Evolutionary conservation across 2,329 filamentous ascomycete genomes (phyloP).

Genomic region (Dactylellina leptospora): DNA sequence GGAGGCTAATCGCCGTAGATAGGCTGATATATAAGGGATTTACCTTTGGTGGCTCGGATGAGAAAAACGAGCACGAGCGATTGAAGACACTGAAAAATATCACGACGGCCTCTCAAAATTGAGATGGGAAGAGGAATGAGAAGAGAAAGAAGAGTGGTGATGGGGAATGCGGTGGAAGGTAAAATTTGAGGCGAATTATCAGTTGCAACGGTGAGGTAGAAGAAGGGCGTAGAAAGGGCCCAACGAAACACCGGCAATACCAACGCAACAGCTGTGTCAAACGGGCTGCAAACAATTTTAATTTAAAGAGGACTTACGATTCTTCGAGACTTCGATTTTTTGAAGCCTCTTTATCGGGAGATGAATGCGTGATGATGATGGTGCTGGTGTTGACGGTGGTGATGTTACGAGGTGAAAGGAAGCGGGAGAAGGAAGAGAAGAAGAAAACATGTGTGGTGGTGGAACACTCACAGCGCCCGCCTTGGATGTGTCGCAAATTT

Average conservation of each 20-base stretch:
- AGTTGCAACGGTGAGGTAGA: conserved; percentile 9
- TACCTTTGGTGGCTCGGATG: conserved; percentile 22
- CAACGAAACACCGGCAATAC: conserved; percentile 13
- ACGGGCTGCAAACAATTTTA: background rate
- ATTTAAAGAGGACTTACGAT: conserved; percentile 13
- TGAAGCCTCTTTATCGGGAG: conserved; percentile 4
- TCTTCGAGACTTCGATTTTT: conserved; percentile 2
- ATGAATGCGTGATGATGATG: conserved; percentile 6
- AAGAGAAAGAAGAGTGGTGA: conserved; percentile 8
- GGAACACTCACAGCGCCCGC: conserved; percentile 29
- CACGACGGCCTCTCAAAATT: background rate
- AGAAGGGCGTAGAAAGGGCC: background rate
- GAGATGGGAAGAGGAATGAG: background rate
- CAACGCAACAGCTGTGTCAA: conserved; percentile 22
- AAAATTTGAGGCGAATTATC: conserved; percentile 38
- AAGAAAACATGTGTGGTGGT: conserved; percentile 51
- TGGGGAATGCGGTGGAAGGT: conserved; percentile 3
- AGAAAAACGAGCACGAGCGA: conserved; percentile 2
- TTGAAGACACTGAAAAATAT: background rate
- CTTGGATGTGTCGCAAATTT: conserved; percentile 37
- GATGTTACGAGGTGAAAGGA: conserved; percentile 16
- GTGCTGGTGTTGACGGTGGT: conserved; percentile 18
- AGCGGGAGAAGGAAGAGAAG: conserved; percentile 27
- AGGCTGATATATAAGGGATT: conserved; percentile 46
- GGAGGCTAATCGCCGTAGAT: conserved; percentile 32